A percentile compares a stretch with the other conserved stretches of the same genome.
Evolutionary conservation across 768 basidiomycete genomes (phyloP).

Genomic region (Ramaria rubella): DNA sequence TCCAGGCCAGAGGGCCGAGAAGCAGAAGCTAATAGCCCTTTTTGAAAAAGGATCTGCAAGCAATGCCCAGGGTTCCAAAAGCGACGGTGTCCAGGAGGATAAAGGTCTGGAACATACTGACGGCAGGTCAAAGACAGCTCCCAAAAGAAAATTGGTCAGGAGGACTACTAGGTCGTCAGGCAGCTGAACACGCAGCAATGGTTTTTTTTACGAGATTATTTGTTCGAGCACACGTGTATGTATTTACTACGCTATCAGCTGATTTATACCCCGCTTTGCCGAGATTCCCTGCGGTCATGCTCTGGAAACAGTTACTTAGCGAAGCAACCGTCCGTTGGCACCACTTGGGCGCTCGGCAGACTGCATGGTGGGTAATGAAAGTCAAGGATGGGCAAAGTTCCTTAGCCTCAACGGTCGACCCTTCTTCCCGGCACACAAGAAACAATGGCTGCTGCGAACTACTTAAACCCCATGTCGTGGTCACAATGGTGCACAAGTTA

Average conservation of each 20-base stretch:
- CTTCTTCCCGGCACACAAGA: too few relatives aligned
- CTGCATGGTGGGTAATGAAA: too few relatives aligned
- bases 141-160: constrained; percentile 2
- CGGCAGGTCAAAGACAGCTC: background rate
- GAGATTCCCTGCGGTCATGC: background rate
- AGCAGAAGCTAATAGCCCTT: constrained; percentile 49
- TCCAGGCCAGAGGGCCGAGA: constrained; percentile 54
- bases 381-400: too few relatives aligned
- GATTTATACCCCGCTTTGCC: background rate
- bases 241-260: background rate
- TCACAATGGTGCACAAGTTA: too few relatives aligned
- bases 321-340: too few relatives aligned
- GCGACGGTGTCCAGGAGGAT: background rate
- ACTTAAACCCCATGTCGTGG: too few relatives aligned
- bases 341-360: too few relatives aligned
- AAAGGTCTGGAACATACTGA: background rate
- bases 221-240: background rate
- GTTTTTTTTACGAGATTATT: background rate
- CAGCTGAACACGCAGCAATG: background rate
- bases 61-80: background rate
- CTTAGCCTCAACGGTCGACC: too few relatives aligned
- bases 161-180: background rate
- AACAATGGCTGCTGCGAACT: too few relatives aligned
- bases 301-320: too few relatives aligned
- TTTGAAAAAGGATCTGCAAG: constrained; percentile 21